Conservation (phyloP, 2,329 filamentous ascomycete species). For the Thelonectria blattea region DNA sequence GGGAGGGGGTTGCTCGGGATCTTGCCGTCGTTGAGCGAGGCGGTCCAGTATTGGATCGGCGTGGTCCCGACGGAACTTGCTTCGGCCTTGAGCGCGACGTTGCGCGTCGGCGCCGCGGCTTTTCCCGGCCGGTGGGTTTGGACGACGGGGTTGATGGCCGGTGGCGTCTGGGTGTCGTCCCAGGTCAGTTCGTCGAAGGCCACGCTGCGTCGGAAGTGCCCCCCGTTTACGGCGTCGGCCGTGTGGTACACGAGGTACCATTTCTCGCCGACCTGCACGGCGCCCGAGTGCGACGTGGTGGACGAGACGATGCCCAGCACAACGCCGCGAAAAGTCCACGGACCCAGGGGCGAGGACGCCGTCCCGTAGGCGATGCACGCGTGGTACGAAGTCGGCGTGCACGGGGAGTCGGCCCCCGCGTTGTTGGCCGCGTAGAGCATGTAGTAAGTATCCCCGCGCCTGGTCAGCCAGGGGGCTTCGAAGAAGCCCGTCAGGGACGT, state of each 20-base stretch:
- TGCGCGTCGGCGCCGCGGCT: constrained; percentile 39
- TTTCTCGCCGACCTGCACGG: constrained; percentile 37
- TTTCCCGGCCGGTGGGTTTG: constrained; percentile 38
- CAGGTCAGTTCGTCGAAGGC: constrained; percentile 44
- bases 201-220: constrained; percentile 45
- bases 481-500: constrained; percentile 43
- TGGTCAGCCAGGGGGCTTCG: constrained; percentile 48
- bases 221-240: constrained; percentile 42
- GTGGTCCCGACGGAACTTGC: constrained; percentile 36
- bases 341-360: constrained; percentile 42
- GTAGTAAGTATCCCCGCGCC: constrained; percentile 45
- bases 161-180: constrained; percentile 39
- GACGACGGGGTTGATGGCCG: constrained; percentile 37
- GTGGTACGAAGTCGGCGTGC: constrained; percentile 47
- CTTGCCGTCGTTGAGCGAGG: constrained; percentile 42
- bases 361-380: constrained; percentile 48
- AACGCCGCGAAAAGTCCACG: constrained; percentile 45
- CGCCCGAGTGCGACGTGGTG: constrained; percentile 46
- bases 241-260: constrained; percentile 46
- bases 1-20: constrained; percentile 42
- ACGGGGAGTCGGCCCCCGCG: constrained; percentile 43
- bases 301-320: constrained; percentile 45
- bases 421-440: constrained; percentile 49
- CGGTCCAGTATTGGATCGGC: constrained; percentile 47
- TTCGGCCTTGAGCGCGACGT: constrained; percentile 40